Base-by-base conservation (phyloP, 306 rosid species). In the Gynostemma pentaphyllum region DNA sequence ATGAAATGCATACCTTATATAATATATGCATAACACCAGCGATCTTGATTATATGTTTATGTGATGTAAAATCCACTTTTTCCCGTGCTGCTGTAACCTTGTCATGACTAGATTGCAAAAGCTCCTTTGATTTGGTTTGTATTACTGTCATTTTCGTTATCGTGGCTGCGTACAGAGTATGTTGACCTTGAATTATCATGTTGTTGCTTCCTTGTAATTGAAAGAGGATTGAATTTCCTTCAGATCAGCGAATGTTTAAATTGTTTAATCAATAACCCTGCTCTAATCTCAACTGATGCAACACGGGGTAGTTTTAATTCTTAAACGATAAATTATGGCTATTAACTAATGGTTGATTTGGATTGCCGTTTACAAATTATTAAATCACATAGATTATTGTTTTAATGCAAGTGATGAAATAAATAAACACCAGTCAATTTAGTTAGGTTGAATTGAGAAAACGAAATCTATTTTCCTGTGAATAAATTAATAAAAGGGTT, bases 11-110 rank as follows among this genome's bases (percentile, higher is more conserved):
- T 49, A 48, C 64, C 72, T 51, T 36, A 11, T 48, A 24, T 66
- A 51, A 51, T 36, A 16, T 51, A 59, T 15, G 48, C 32, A 69
- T 76, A 69, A 41, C 69, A 64, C 50, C 49, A 41, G 49, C 66
- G 39, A 28, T 60, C 32, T 57, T 27, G 18, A 16, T 71, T 45
- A 29, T 28, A 27, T 45, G 69, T 32, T 64, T 45, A 46, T 12
- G 7, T 12, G 28, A 19, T 18, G 26, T 19, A 41, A 40, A 40
- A 41, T 41, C 50, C 8, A 23, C 66, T 46, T 41, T 5, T 40
- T 41, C 22, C 4, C 24, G 6, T 4, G 37, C 32, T 61, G 49
- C 66, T 61, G 21, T 16, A 12, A 61, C 36, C 22, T 40, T 23
- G 8, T 61, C 23, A 7, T 3, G 50, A 13, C 19, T 40, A 56